Percentiles rank a stretch among this genome's conserved stretches.
Conservation (phyloP, 306 rosid genomes). For the Trichosanthes cucumerina region DNA sequence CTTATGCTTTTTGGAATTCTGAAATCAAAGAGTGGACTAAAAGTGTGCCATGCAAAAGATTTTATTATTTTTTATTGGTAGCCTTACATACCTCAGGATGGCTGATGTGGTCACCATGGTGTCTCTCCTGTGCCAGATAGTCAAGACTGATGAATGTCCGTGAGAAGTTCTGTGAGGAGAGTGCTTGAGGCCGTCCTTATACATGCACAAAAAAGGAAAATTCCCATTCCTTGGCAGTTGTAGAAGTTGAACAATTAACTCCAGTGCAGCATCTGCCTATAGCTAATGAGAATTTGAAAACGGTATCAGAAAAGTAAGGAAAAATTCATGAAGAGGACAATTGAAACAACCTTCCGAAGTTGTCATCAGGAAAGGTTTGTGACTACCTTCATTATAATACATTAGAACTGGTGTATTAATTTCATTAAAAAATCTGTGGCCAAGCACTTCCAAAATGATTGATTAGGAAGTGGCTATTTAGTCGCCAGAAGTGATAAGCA, state of each 20-base stretch:
- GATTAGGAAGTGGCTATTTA: neutral
- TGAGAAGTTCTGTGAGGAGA: neutral
- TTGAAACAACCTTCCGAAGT: neutral
- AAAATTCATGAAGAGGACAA: neutral
- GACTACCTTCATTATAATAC: neutral
- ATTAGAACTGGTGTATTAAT: conserved; percentile 19
- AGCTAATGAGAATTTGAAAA: neutral
- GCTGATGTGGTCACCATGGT: conserved; percentile 3
- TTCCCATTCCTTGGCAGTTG: neutral
- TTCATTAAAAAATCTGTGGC: neutral
- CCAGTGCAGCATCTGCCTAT: neutral
- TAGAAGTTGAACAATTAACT: neutral
- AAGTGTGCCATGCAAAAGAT: neutral
- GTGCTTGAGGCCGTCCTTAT: neutral
- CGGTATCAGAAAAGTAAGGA: neutral
- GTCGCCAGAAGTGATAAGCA: neutral
- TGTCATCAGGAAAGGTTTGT: neutral
- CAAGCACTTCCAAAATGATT: neutral
- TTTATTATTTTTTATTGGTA: neutral
- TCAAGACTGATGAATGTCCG: neutral
- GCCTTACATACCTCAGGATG: neutral
- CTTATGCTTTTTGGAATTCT: neutral
- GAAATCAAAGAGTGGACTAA: neutral
- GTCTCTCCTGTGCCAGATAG: neutral
- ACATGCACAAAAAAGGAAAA: too few species aligned